These are phyloP conservation scores for Colletotrichum sansevieriae DNA, from an alignment of 2,329 filamentous ascomycete species.

Conservation along the genomic window DNA sequence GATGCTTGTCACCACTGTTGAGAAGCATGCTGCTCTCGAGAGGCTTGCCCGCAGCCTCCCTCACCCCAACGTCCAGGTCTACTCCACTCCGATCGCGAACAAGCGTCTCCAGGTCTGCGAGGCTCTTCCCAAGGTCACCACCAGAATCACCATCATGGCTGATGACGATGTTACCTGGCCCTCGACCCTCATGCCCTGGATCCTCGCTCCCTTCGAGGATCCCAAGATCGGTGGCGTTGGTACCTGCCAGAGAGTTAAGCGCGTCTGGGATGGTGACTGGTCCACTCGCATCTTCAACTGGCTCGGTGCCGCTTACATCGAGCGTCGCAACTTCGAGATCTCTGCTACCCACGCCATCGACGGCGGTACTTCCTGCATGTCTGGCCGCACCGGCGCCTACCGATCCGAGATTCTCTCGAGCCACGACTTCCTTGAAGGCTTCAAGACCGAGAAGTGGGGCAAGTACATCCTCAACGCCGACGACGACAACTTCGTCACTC, in stretches of 20 bases:
- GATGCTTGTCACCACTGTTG: slow-evolving; percentile 88
- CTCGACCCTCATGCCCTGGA: slow-evolving; percentile 86
- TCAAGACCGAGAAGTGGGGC: slow-evolving; percentile 92
- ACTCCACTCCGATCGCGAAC: slow-evolving; percentile 88
- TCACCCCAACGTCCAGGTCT: slow-evolving; percentile 75
- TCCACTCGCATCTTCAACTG: slow-evolving; percentile 83
- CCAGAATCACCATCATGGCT: slow-evolving; percentile 89
- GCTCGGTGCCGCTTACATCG: slow-evolving; percentile 91
- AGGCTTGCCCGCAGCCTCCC: slow-evolving; percentile 73
- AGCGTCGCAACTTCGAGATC: slow-evolving; percentile 96
- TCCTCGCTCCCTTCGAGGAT: slow-evolving; percentile 92
- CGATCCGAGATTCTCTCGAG: slow-evolving; percentile 89
- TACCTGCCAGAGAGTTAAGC: slow-evolving; percentile 88
- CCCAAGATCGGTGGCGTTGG: slow-evolving; percentile 87
- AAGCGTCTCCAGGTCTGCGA: slow-evolving; percentile 95
- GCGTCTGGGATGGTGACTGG: slow-evolving; percentile 71
- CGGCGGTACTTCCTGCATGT: slow-evolving; percentile 96
- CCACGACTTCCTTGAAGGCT: slow-evolving; percentile 86
- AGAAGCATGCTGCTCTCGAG: slow-evolving; percentile 78
- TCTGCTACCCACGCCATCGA: slow-evolving; percentile 96
- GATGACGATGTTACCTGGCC: slow-evolving; percentile 98
- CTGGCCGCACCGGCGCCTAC: slow-evolving; percentile 93
- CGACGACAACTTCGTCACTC: slow-evolving; percentile 98
- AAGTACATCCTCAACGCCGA: slow-evolving; percentile 93
- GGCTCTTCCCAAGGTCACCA: slow-evolving; percentile 87